Base-by-base conservation (phyloP, 2,329 filamentous ascomycete species). In the Verticillium nonalfalfae region DNA sequence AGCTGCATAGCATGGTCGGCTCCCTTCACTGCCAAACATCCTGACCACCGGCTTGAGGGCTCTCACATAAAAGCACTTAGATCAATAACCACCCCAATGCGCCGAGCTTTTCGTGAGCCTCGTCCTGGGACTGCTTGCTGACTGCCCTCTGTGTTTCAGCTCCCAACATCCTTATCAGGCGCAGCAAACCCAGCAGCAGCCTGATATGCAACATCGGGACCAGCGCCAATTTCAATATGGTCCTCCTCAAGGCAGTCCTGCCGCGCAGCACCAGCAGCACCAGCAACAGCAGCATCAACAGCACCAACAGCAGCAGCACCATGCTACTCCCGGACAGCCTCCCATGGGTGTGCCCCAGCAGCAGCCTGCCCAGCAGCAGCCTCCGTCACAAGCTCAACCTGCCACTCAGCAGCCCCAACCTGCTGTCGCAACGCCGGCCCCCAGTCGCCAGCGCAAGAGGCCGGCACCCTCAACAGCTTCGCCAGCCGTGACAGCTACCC, bases 161-260 rank as follows among this genome's bases (percentile, higher is more conserved):
- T 64, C 74, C 40, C 69, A 73, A 64, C 80, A 84, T 69, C 71
- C 77, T 60, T 84, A 84, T 68, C 80, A 79, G 71, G 21, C 40
- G 40, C 64, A 79, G 71, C 79, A 84, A 68, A 71, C 77, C 60
- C 83, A 84, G 68, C 80, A 79, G 71, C 64, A 79, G 71, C 71
- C 76, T 67, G 80, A 84, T 65, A 79, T 84, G 80, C 75, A 72
- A 66, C 75, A 76, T 63, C 76, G 77, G 61, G 74, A 73, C 67
- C 76, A 79, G 65, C 74, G 75, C 60, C 75, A 78, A 21, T 79
- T 78, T 61, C 72, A 74, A 56, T 79, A 78, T 59, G 74, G 72
- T 64, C 69, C 70, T 54, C 69, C 74, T 57, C 75, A 77, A 66
- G 73, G 75, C 58, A 74, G 74, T 65, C 74, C 77, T 71, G 66